Conservation (phyloP, 352 stramenopile species). For the Saprolegnia diclina region DNA sequence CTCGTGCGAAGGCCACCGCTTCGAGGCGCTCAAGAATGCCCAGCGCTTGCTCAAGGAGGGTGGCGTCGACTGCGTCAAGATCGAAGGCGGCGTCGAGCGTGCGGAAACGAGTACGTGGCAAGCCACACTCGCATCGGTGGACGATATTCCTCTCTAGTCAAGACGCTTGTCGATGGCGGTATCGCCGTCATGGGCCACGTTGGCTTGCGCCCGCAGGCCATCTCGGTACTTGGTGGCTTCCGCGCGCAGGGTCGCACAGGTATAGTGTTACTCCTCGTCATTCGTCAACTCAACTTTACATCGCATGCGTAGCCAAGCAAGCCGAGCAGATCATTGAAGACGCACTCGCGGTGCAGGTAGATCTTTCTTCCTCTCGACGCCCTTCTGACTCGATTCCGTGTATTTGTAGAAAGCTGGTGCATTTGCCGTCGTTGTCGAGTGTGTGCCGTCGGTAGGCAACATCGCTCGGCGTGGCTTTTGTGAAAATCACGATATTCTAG, state of each 20-base stretch:
- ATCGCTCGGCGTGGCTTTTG: neutral
- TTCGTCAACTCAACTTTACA: neutral
- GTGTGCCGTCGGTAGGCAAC: slow-evolving; percentile 44
- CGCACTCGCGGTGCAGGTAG: slow-evolving; percentile 87
- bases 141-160: slow-evolving; percentile 46
- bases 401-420: slow-evolving; percentile 85
- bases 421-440: slow-evolving; percentile 91
- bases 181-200: slow-evolving; percentile 99
- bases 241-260: slow-evolving; percentile 94
- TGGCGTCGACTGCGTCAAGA: slow-evolving; percentile 96
- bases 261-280: slow-evolving; percentile 22
- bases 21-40: slow-evolving; percentile 92
- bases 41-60: slow-evolving; percentile 95
- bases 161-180: slow-evolving; percentile 63
- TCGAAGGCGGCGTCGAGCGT: slow-evolving; percentile 91
- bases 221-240: slow-evolving; percentile 95
- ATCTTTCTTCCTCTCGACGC: no score
- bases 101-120: slow-evolving; percentile 52
- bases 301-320: slow-evolving; percentile 45
- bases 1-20: slow-evolving; percentile 89
- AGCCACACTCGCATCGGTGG: slow-evolving; percentile 18
- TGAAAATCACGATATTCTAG: neutral
- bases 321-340: slow-evolving; percentile 94
- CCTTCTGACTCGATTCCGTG: no score
- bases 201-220: slow-evolving; percentile 94